Conservation (phyloP, 75 land plant genomes). For the Chamaecyparis obtusa region DNA sequence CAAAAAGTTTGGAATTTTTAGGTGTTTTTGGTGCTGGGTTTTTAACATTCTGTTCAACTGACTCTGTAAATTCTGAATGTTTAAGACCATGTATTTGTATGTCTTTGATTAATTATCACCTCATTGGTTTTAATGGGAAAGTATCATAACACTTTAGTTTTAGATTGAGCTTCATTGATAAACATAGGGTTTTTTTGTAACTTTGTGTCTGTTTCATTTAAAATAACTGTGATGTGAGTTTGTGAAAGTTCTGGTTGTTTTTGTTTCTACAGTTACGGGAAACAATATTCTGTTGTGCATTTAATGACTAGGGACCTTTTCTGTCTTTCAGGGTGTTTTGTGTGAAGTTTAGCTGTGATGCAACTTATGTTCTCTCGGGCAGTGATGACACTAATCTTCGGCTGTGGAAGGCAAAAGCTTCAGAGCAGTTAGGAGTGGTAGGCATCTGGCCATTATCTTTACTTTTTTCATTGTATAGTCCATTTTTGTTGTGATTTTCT, state of each 20-base stretch:
- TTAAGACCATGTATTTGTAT: background rate
- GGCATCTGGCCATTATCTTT: slow-evolving; percentile 12
- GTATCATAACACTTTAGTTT: background rate
- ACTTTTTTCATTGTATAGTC: background rate
- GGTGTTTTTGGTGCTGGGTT: background rate
- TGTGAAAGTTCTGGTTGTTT: background rate
- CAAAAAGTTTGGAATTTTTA: background rate
- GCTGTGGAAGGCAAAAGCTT: slow-evolving; percentile 95
- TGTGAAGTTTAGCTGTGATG: slow-evolving; percentile 89
- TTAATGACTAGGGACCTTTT: background rate
- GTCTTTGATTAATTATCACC: background rate
- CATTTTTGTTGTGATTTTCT: background rate
- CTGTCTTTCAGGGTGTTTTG: slow-evolving; percentile 65
- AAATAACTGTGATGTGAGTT: background rate
- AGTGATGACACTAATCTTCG: slow-evolving; percentile 97
- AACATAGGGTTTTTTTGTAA: background rate
- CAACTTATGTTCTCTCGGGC: slow-evolving; percentile 83
- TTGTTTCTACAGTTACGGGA: background rate
- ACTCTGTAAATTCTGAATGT: background rate
- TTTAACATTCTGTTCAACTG: background rate
- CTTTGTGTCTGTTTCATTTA: background rate
- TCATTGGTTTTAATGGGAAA: background rate
- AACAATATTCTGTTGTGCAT: background rate
- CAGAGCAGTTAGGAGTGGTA: slow-evolving; percentile 98
- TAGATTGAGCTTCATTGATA: background rate